A percentile compares a stretch with the other conserved stretches of the same genome.
These are phyloP conservation scores for Penicillium robsamsonii DNA, from an alignment of 495 filamentous ascomycete genomes.

Conservation along the genomic window DNA sequence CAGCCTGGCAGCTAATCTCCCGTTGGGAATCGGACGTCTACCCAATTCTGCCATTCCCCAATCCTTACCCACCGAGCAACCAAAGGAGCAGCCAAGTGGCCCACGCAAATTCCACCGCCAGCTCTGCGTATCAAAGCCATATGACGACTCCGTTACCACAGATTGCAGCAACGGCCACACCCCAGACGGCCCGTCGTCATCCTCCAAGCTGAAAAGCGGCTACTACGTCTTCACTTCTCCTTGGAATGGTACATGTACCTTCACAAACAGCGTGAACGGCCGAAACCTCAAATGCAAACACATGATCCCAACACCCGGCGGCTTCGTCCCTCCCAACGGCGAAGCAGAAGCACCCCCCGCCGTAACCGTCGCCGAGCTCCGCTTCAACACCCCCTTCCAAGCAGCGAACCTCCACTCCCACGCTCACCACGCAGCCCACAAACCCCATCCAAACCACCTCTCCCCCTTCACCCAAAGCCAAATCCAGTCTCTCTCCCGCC, in stretches of 20 bases:
- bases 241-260: conserved; percentile 83
- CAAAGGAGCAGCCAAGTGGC: conserved; percentile 18
- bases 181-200: conserved; percentile 15
- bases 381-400: conserved; percentile 77
- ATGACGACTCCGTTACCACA: conserved; percentile 12
- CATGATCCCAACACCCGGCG: conserved; percentile 33
- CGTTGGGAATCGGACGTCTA: conserved; percentile 18
- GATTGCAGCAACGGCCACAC: conserved; percentile 1
- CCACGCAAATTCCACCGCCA: conserved; percentile 42
- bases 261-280: conserved; percentile 70
- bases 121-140: conserved; percentile 37
- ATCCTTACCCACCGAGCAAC: conserved; percentile 16
- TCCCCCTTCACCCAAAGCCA: conserved; percentile 32
- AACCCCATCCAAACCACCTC: conserved; percentile 24
- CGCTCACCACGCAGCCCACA: conserved; percentile 22
- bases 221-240: conserved; percentile 70
- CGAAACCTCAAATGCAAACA: conserved; percentile 77
- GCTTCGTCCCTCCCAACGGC: conserved; percentile 3
- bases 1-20: conserved; percentile 32
- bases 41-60: conserved; percentile 21
- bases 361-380: conserved; percentile 74
- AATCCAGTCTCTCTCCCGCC: conserved; percentile 17
- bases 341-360: conserved; percentile 32
- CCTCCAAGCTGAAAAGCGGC: conserved; percentile 42
- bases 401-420: conserved; percentile 36